Conservation (phyloP, 2,329 filamentous ascomycete species). For the Diaporthe sp. region DNA sequence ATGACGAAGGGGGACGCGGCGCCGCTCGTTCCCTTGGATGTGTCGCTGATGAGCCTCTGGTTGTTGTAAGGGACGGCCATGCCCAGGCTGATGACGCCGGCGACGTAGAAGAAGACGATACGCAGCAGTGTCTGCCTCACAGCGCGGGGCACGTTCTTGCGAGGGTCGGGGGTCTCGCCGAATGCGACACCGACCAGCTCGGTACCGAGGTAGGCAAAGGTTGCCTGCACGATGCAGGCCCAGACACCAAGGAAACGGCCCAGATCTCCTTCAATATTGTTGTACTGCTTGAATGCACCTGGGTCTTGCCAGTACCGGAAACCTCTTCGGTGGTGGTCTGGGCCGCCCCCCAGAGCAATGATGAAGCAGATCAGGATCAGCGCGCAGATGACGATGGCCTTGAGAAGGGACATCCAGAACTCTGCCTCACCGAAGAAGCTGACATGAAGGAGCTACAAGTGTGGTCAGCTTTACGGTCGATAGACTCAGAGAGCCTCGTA, state of each 20-base stretch:
- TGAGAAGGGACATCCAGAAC: constrained; percentile 33
- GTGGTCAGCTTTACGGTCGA: background rate
- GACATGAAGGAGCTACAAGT: background rate
- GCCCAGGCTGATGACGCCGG: constrained; percentile 75
- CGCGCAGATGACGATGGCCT: constrained; percentile 40
- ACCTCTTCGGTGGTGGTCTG: constrained; percentile 53
- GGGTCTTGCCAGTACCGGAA: constrained; percentile 61
- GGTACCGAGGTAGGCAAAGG: constrained; percentile 65
- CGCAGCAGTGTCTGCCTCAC: constrained; percentile 79
- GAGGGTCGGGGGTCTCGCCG: constrained; percentile 61
- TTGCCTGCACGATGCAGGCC: constrained; percentile 59
- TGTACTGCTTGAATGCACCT: constrained; percentile 56
- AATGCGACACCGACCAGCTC: constrained; percentile 63
- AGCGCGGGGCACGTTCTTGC: constrained; percentile 58
- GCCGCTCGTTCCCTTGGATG: constrained; percentile 58
- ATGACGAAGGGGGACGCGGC: constrained; percentile 36
- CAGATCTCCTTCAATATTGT: constrained; percentile 47
- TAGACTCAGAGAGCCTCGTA: too few relatives aligned
- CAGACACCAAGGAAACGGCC: constrained; percentile 66
- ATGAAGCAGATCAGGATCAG: constrained; percentile 57
- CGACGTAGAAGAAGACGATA: constrained; percentile 77
- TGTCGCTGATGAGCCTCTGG: constrained; percentile 63
- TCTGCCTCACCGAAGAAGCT: constrained; percentile 8
- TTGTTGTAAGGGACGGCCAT: constrained; percentile 73
- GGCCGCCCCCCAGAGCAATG: constrained; percentile 56